Evolutionary conservation across 306 rosid species (phyloP).

Genomic region (Prunus davidiana): DNA sequence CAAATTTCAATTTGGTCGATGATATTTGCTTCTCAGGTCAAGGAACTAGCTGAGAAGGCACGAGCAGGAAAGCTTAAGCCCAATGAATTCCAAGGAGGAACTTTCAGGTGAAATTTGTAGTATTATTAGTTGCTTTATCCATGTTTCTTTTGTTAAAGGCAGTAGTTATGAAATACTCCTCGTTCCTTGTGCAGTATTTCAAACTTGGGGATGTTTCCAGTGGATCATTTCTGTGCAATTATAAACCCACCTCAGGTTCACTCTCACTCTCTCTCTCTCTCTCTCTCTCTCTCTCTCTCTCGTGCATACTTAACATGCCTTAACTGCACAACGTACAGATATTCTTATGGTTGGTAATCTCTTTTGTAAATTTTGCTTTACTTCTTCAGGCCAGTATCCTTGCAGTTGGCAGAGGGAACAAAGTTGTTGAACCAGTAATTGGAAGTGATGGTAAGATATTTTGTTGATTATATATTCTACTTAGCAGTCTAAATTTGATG

Average conservation of each 20-base stretch:
- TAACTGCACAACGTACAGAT: neutral
- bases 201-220: slow-evolving; percentile 98
- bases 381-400: slow-evolving; percentile 87
- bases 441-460: slow-evolving; percentile 72
- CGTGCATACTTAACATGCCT: too few relatives aligned
- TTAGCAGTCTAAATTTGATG: slow-evolving; percentile 9
- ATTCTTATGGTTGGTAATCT: neutral
- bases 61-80: slow-evolving; percentile 86
- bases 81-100: slow-evolving; percentile 92
- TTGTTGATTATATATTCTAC: slow-evolving; percentile 12
- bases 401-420: slow-evolving; percentile 97
- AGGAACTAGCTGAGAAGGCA: slow-evolving; percentile 91
- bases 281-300: neutral
- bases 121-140: slow-evolving; percentile 14
- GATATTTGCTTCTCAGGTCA: slow-evolving; percentile 49
- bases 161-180: slow-evolving; percentile 20
- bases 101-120: slow-evolving; percentile 70
- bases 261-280: neutral
- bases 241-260: slow-evolving; percentile 97
- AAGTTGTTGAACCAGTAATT: slow-evolving; percentile 71
- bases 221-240: slow-evolving; percentile 90
- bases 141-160: slow-evolving; percentile 14
- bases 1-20: neutral
- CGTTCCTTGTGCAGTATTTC: slow-evolving; percentile 76
- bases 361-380: slow-evolving; percentile 13